Base-by-base conservation (phyloP, 352 stramenopile species). In the Thalassiosira hispida region DNA sequence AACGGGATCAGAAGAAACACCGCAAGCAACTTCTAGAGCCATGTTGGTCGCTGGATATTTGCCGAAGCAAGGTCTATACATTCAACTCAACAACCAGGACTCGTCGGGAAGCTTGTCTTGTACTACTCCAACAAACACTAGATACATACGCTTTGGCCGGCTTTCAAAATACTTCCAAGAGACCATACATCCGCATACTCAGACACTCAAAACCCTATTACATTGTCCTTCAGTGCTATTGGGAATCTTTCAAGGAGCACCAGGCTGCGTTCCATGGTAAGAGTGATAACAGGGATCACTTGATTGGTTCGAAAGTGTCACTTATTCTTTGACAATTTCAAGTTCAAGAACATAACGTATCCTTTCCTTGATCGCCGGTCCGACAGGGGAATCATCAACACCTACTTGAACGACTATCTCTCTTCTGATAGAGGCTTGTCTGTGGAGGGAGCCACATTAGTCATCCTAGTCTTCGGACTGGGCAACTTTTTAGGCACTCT, bases 401-500 rank as follows among this genome's bases (percentile, higher is more conserved):
- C 84, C 20, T 94, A 89, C 73, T 73, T 95, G 53, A 94, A 92
- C 64, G 91, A 95, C 66, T 95, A 86, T 73, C 68, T 95, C 9
- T 86, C 84, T 5, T 80, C 91, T 42, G 73, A 95, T 73, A 29
- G 86, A 62, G 87, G 89, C 20, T 84, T 94, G 60, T 81, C 71
- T 14, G 79, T 92, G 23, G 84, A 89, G 71, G 57, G 69, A 44
- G 84, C 85, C 42, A 93, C 88, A 8, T 59, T 85, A 0, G 73
- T 88, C n/a, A 65, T 94, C 18, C 67, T 93, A 9, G 66, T 81
- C 2, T 95, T 94, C 72, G 84, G 89, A 7, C 11, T 91, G 14
- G 91, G 89, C 22, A 88, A 88, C 75, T 86, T 90, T 51, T 16
- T 88, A n/a, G 89, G 90, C 25, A 70, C 89, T 4, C 35, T 77